Conservation (phyloP, 108 stramenopile genomes). For the Tribonema minus region DNA sequence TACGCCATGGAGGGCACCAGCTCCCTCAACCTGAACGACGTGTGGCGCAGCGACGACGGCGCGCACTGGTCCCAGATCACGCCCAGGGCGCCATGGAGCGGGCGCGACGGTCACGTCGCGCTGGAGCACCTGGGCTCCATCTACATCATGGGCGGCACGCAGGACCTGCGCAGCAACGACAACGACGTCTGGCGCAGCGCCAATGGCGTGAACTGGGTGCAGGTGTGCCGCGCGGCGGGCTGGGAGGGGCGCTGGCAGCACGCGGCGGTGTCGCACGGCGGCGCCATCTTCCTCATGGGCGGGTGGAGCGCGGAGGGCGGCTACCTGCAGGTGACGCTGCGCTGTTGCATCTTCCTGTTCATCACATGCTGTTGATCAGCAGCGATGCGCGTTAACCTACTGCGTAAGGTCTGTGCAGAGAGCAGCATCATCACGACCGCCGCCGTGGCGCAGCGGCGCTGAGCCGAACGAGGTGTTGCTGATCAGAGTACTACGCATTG, state of each 20-base stretch:
- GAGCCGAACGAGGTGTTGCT: too few relatives aligned
- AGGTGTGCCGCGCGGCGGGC: conserved; percentile 29
- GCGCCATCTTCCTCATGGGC: conserved; percentile 31
- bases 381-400: too few relatives aligned
- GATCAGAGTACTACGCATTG: too few relatives aligned
- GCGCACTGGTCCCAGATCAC: too few relatives aligned
- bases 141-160: conserved; percentile 38
- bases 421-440: too few relatives aligned
- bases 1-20: conserved; percentile 13
- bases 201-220: conserved; percentile 25
- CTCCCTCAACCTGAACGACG: conserved; percentile 42
- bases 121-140: conserved; percentile 32
- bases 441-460: too few relatives aligned
- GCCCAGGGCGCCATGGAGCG: conserved; percentile 45
- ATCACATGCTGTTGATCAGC: too few relatives aligned
- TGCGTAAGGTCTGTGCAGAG: too few relatives aligned
- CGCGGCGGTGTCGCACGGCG: conserved; percentile 27
- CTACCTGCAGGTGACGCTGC: too few relatives aligned
- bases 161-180: conserved; percentile 32
- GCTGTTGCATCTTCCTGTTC: too few relatives aligned
- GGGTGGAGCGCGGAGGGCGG: conserved; percentile 32
- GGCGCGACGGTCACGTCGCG: conserved; percentile 39
- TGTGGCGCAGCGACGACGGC: conserved; percentile 39
- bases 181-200: conserved; percentile 39
- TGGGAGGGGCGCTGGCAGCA: conserved; percentile 50